phyloP scores from a whole-genome alignment of 1,139 yeast species.

The Zygosaccharomyces sapae region DNA sequence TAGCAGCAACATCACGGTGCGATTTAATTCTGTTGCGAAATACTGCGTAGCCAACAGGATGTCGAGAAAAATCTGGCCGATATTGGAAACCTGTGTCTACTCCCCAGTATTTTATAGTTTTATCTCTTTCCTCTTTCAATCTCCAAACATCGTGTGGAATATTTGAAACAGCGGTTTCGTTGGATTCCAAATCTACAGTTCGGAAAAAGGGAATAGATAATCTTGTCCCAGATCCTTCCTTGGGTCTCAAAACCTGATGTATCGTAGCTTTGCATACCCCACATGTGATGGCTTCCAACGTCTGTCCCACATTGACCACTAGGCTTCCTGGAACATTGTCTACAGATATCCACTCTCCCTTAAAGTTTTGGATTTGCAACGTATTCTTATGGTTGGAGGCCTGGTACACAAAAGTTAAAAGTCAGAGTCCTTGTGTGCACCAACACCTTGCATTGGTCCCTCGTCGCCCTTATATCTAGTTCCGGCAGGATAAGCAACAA shows the following conservation, averaged over 20 bases:
- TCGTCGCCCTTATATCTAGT: constrained; percentile 19
- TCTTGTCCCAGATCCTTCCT: constrained; percentile 50
- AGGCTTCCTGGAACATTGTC: constrained; percentile 43
- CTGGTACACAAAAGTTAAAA: constrained; percentile 59
- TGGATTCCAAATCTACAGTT: constrained; percentile 48
- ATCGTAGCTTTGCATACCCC: constrained; percentile 65
- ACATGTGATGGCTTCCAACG: constrained; percentile 50
- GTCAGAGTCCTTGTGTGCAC: constrained; percentile 71
- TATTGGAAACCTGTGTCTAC: constrained; percentile 52
- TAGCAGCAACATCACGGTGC: constrained; percentile 62
- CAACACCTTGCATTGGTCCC: constrained; percentile 51
- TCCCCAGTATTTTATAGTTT: constrained; percentile 34
- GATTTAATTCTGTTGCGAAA: constrained; percentile 60
- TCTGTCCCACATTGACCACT: constrained; percentile 54
- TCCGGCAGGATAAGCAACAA: constrained; percentile 49
- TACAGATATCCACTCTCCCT: constrained; percentile 60
- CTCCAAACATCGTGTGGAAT: constrained; percentile 32
- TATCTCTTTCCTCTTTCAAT: constrained; percentile 41
- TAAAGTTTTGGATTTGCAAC: constrained; percentile 58
- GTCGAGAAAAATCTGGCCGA: constrained; percentile 43
- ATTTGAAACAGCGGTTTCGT: constrained; percentile 40
- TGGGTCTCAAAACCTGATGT: constrained; percentile 58
- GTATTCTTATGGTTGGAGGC: constrained; percentile 50
- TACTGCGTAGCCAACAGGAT: constrained; percentile 54
- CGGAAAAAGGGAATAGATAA: constrained; percentile 54